Percentiles rank a stretch among this genome's conserved stretches.
Conservation (phyloP, 164 flowering plant genomes). For the Berberis thunbergii region DNA sequence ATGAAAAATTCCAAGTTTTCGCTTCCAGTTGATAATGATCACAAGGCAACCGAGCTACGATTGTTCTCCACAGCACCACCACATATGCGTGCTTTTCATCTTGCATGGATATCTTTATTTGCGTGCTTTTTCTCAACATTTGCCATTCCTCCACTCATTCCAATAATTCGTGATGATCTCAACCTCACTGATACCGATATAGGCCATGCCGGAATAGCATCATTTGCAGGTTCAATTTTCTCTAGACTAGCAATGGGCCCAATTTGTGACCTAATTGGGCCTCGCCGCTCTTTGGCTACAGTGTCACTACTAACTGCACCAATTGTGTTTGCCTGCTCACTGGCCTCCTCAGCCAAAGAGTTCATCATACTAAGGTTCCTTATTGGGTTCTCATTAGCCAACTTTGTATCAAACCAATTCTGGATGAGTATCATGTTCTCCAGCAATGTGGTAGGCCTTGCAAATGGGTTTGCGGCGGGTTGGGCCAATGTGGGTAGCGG, state of each 20-base stretch:
- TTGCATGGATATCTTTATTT: slow-evolving; percentile 60
- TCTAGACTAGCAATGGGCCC: slow-evolving; percentile 65
- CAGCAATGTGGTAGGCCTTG: slow-evolving; percentile 34
- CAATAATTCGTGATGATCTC: slow-evolving; percentile 40
- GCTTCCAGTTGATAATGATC: slow-evolving; percentile 26
- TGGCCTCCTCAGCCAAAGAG: slow-evolving; percentile 21
- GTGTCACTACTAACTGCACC: slow-evolving; percentile 52
- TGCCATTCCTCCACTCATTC: slow-evolving; percentile 53
- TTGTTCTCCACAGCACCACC: slow-evolving; percentile 36
- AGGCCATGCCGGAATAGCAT: slow-evolving; percentile 46
- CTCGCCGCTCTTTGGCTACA: slow-evolving; percentile 41
- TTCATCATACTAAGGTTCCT: slow-evolving; percentile 46
- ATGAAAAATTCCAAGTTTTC: background rate
- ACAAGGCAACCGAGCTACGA: slow-evolving; percentile 42
- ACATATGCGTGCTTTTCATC: slow-evolving; percentile 61
- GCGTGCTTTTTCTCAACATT: slow-evolving; percentile 60
- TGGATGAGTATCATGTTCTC: slow-evolving; percentile 75
- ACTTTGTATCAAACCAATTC: slow-evolving; percentile 56
- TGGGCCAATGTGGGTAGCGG: slow-evolving; percentile 68
- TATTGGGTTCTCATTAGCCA: slow-evolving; percentile 48
- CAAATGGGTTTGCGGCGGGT: slow-evolving; percentile 55
- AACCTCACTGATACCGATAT: slow-evolving; percentile 37
- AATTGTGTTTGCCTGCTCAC: slow-evolving; percentile 21
- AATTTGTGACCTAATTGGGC: slow-evolving; percentile 50
- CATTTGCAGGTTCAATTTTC: slow-evolving; percentile 53